Evolutionary conservation across 2,329 filamentous ascomycete species (phyloP).

Genomic region (Aspergillus puulaauensis): DNA sequence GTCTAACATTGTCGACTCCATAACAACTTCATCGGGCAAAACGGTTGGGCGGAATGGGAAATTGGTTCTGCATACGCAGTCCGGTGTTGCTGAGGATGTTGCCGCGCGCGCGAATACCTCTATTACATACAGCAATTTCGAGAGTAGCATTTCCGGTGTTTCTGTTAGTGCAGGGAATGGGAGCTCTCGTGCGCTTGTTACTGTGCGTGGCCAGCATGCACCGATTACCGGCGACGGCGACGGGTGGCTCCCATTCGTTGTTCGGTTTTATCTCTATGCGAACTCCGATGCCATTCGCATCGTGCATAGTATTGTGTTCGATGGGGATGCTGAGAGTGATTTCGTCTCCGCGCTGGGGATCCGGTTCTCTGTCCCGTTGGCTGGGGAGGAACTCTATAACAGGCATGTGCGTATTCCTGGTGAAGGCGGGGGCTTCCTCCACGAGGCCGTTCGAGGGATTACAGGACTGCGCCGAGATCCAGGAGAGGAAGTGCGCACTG

Average conservation of each 20-base stretch:
- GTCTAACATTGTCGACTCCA: slow-evolving; percentile 45
- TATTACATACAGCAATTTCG: slow-evolving; percentile 45
- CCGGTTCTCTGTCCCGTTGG: slow-evolving; percentile 47
- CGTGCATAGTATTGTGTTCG: slow-evolving; percentile 58
- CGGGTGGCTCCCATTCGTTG: slow-evolving; percentile 55
- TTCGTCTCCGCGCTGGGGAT: slow-evolving; percentile 52
- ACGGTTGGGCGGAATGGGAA: slow-evolving; percentile 47
- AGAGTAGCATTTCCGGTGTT: slow-evolving; percentile 53
- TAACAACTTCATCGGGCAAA: slow-evolving; percentile 44
- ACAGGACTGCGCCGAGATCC: slow-evolving; percentile 57
- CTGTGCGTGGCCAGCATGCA: slow-evolving; percentile 41
- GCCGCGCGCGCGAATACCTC: slow-evolving; percentile 40
- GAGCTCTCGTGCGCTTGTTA: slow-evolving; percentile 49
- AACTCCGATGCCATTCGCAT: slow-evolving; percentile 56
- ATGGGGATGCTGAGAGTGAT: slow-evolving; percentile 50
- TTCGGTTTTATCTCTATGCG: slow-evolving; percentile 61
- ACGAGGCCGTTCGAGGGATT: slow-evolving; percentile 60
- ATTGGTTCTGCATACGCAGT: slow-evolving; percentile 55
- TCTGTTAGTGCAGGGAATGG: slow-evolving; percentile 45
- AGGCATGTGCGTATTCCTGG: slow-evolving; percentile 60
- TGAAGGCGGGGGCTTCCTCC: slow-evolving; percentile 55
- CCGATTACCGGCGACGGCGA: slow-evolving; percentile 35
- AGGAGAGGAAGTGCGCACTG: slow-evolving; percentile 46
- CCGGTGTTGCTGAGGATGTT: slow-evolving; percentile 42
- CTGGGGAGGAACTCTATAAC: slow-evolving; percentile 55